Evolutionary conservation across 805 yeast genomes (phyloP), one percentile per base, ranked within the genome.

Genomic region (Metahyphopichia silvanorum): DNA sequence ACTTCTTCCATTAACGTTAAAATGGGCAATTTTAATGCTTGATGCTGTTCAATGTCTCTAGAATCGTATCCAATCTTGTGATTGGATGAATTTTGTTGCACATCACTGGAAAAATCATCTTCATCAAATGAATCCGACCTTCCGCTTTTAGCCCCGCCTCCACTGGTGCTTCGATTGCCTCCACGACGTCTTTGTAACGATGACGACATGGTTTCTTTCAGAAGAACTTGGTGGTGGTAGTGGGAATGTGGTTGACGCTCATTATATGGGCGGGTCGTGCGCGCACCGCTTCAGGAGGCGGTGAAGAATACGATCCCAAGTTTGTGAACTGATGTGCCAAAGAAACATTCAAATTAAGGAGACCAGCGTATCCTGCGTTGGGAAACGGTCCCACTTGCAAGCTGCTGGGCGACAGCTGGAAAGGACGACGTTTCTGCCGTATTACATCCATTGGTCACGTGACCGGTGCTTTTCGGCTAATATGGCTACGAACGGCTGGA

Each of bases 1-100:
- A 93, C 96, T 61, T 93, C 98, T 60, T 93, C 98, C 96, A 93
- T 88, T 44, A 93, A 65, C 1, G 98, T 93, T 45, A 93, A 69
- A 26, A 78, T 66, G 1, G 98, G 98, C 18, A 67, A 58, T 30
- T 66, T 63, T 33, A 61, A 51, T 35, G 61, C 56, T 12, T 52
- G 43, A 31, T 63, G 61, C 33, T 65, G 67, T 27, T 61, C 66
- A 27, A 77, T 59, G 50, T 82, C 89, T 20, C 75, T 69, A 17
- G 94, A 88, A 57, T 89, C 98, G 49, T 78, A 82, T 5, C 88
- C 96, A 36, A 87, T 73, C 54, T 78, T 82, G 49, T 79, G 87
- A 31, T 71, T 74, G 13, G 53, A 49, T 32, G 50, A 29, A 7
- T 36, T 34, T 24, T 19, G 32, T n/a, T 43, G 39, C 11, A 44